Base-by-base conservation (phyloP, 495 filamentous ascomycete genomes). In the Penicillium maclennaniae region DNA sequence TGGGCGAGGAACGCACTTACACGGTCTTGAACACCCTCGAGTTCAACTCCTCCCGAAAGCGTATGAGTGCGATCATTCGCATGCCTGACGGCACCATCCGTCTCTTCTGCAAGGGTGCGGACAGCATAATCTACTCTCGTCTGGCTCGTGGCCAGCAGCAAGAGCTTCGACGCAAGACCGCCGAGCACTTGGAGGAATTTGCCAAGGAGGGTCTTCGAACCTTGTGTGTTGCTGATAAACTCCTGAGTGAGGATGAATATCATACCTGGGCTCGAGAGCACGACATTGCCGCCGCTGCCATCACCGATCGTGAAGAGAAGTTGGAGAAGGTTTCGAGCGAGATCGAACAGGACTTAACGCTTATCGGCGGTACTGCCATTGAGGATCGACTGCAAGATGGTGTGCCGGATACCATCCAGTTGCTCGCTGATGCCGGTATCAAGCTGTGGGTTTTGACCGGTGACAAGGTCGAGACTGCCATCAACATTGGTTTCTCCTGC, bases 371-470 rank as follows among this genome's bases (percentile, higher is more conserved):
- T 19, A 99, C 95, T 41, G 95, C 95, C 34, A 99, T 99, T 62
- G 95, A 99, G 68, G 95, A 99, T 77, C 83, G 92, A 67, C 77
- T 99, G 40, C 95, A 99, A 69, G 93, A 97, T 59, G 95, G 93
- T 55, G 95, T 99, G 14, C 95, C 95, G 9, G 95, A 97, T 61
- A 92, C 95, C 3, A 99, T 99, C 58, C 88, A 87, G 49, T 72
- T 99, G 44, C 84, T 99, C 48, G 92, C 87, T 37, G 85, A 91
- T 52, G 95, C 95, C 45, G 95, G 95, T 54, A 97, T 99, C 71
- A 99, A 99, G 66, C 82, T 99, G n/a, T 99, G 95, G 95, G 95
- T 99, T 51, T 75, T 99, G 42, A 99, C 95, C 28, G 95, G 95
- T 49, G 95, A 99, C 76, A 99, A 97, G 72, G 92, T 97, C 43